Evolutionary conservation across 148 eudicot species (phyloP), one percentile per base, ranked within the genome.

Genomic region (Rhododendron kiyosumense): DNA sequence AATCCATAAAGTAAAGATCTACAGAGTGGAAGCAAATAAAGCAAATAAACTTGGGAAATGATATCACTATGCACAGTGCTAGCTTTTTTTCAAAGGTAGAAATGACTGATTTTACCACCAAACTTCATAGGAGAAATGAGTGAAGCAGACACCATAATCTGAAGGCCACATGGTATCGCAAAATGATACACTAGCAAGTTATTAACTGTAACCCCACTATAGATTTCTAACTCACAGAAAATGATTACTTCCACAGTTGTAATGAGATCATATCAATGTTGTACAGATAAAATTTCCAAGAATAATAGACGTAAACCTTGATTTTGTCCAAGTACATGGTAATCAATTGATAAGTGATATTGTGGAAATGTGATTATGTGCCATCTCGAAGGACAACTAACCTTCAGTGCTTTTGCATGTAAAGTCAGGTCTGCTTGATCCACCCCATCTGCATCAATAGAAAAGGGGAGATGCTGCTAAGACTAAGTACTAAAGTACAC

Each of bases 351-450:
- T 5, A 30, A 26, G 20, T 14, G 20, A 14, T 32, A 71, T 71
- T 32, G 3, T 71, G 76, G 20, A 71, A 71, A 30, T 14, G 41
- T 71, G 38, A 71, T 71, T 5, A 30, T 32, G 38, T 5, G 18
- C 76, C 7, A 30, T 71, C 75, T 69, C 20, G 32, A 79, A 84
- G 51, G 11, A 87, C 52, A 63, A 41, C 93, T 81, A 81, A 96
- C 99, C 99, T 94, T 96, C 99, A 52, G 98, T 95, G 89, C 96
- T 95, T 92, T 92, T 96, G 91, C 99, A 96, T 52, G 98, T 93
- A 85, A 96, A 96, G 92, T 95, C 99, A 89, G 98, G 97, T 89
- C 99, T 91, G 90, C 99, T 96, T 57, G 98, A 96, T 90, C 99
- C 99, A 88, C 99, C 99, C 98, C 99, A 96, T 76, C 99, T 96